These are phyloP conservation scores for Irpex sp. DNA, from an alignment of 1,284 basidiomycete genomes.

Conservation along the genomic window DNA sequence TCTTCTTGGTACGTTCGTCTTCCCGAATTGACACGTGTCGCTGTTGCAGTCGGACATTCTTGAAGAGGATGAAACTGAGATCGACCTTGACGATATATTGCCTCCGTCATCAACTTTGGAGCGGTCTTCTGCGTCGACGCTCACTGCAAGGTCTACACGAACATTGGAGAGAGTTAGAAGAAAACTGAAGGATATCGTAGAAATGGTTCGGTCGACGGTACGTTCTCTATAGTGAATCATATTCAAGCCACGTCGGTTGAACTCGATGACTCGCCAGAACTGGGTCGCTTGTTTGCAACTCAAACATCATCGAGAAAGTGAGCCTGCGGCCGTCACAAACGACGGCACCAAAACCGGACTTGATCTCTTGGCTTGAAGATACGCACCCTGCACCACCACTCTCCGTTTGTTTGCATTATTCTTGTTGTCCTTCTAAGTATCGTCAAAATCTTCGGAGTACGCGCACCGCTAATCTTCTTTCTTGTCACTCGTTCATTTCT, in stretches of 20 bases:
- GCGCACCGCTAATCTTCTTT: neutral
- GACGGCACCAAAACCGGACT: constrained; percentile 4
- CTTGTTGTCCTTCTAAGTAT: neutral
- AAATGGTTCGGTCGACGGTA: neutral
- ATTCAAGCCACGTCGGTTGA: neutral
- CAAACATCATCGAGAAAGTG: neutral
- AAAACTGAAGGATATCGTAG: neutral
- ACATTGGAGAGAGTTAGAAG: neutral
- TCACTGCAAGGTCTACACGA: neutral
- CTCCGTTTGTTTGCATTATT: neutral
- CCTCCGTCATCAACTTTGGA: neutral
- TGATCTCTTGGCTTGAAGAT: constrained; percentile 2
- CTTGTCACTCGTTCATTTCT: neutral
- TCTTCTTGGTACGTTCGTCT: neutral
- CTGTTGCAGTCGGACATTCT: constrained; percentile 1
- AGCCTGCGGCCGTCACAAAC: neutral
- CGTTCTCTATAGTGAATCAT: neutral
- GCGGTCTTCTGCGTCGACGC: neutral
- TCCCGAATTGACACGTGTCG: neutral
- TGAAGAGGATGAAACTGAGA: constrained; percentile 3
- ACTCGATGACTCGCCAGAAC: neutral
- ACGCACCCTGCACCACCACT: neutral
- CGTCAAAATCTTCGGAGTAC: neutral
- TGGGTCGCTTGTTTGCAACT: neutral
- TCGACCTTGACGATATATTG: neutral